Evolutionary conservation across 345 rosid species (phyloP), one percentile per base, ranked within the genome.

Genomic region (Eucalyptus decipiens): DNA sequence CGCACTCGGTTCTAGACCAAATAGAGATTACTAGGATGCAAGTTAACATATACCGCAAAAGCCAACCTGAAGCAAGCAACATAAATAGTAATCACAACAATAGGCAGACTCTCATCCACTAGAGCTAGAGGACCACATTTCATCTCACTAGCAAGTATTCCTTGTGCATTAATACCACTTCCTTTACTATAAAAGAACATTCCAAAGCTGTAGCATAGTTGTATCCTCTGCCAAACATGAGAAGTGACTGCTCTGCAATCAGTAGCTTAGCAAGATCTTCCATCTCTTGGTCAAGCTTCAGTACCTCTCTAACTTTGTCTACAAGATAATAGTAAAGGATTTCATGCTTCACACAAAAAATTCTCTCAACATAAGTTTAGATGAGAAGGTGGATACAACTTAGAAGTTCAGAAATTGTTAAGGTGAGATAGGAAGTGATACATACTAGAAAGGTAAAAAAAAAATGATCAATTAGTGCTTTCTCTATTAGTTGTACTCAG

Each of bases 101-200:
- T 94, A 2, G 98, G 96, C 9, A 97, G 96, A 93, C 93, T 95
- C 93, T 96, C 99, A 89, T 97, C 99, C 45, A 96, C 99, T 62
- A 97, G 89, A 87, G 99, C 99, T n/a, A n/a, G n/a, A 0, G 12
- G 0, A 48, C 50, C 0, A 4, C 13, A 6, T 48, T 48, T 48
- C 16, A 48, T 13, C 16, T 48, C 50, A 48, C 50, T 6, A 48
- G 50, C 16, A 48, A 48, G 50, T 0, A 48, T 13, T 48, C 50
- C 16, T 48, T 96, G 89, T 97, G 99, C 98, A 50, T 52, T 56
- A 97, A 97, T 40, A 98, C 93, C 76, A 97, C 99, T 93, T 97
- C 99, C 91, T 97, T 97, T 80, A 97, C 98, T n/a, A n/a, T 97
- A 76, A 97, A 87, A 50, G 99, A 99, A 90, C 99, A 98, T 92